A percentile compares a stretch with the other conserved stretches of the same genome.
Evolutionary conservation across 192 early-diverging fungal genomes (phyloP).

Genomic region (Gryganskiella cystojenkinii): DNA sequence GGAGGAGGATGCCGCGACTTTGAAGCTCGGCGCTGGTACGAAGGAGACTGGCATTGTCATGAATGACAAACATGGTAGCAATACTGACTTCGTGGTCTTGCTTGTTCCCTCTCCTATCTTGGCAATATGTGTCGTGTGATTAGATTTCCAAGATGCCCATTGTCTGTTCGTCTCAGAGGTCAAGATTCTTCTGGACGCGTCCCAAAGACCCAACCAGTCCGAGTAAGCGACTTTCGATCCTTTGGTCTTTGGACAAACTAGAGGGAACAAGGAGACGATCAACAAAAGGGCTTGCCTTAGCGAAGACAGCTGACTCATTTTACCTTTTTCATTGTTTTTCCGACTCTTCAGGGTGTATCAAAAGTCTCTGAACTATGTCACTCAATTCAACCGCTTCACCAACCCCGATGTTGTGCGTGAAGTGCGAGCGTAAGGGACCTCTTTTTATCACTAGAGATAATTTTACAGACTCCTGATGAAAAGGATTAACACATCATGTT

Average conservation of each 20-base stretch:
- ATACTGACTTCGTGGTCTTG: too few species aligned
- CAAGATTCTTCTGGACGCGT: constrained; percentile 74
- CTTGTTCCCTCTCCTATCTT: too few species aligned
- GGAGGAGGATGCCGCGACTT: constrained; percentile 70
- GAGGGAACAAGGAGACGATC: too few species aligned
- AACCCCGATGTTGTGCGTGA: constrained; percentile 89
- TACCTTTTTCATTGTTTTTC: not conserved
- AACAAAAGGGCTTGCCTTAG: too few species aligned
- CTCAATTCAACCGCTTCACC: constrained; percentile 84
- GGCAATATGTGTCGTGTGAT: not conserved
- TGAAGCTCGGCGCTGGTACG: constrained; percentile 71
- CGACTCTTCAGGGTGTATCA: constrained; percentile 68
- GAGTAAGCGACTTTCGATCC: constrained; percentile 29
- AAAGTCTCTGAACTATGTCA: constrained; percentile 90
- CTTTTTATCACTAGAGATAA: constrained; percentile 20
- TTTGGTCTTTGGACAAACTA: too few species aligned
- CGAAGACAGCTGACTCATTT: too few species aligned
- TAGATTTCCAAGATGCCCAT: constrained; percentile 76
- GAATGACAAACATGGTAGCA: too few species aligned
- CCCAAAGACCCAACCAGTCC: constrained; percentile 60
- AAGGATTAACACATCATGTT: not conserved
- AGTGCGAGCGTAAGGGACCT: constrained; percentile 72
- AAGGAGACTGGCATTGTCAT: not conserved
- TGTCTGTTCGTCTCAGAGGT: constrained; percentile 81
- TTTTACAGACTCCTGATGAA: not conserved